A percentile compares a stretch with the other conserved stretches of the same genome.
Conservation (phyloP, 225 moss, liverwort and hornwort genomes). For the Sphagnum contortum region DNA sequence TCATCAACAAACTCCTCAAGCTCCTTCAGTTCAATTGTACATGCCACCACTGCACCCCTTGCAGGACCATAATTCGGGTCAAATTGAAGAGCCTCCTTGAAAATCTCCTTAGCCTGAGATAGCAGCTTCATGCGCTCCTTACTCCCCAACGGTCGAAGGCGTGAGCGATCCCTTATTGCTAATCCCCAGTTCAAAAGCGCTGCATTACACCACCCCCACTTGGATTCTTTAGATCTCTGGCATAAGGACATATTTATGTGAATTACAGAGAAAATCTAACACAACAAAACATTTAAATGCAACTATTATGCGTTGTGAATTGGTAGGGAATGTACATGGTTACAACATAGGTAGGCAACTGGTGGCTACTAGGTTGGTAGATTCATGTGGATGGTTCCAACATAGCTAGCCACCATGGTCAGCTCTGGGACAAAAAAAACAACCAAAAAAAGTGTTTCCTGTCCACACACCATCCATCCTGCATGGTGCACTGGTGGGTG, state of each 20-base stretch:
- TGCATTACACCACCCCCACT: conserved; percentile 16
- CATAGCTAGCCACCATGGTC: too few species aligned
- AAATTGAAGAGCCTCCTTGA: conserved; percentile 68
- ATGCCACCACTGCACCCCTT: conserved; percentile 72
- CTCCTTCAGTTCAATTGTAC: conserved; percentile 57
- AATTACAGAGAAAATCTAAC: not conserved
- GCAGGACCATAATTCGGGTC: conserved; percentile 78
- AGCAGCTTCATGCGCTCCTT: conserved; percentile 63
- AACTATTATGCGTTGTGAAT: too few species aligned
- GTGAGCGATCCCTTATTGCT: conserved; percentile 79
- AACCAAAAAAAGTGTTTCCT: too few species aligned
- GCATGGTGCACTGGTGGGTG: too few species aligned
- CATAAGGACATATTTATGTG: too few species aligned
- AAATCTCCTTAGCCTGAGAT: conserved; percentile 70
- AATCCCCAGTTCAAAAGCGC: conserved; percentile 89
- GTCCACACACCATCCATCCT: too few species aligned
- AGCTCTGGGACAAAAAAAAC: too few species aligned
- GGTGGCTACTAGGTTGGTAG: too few species aligned
- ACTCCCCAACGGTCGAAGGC: conserved; percentile 72
- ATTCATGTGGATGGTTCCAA: too few species aligned
- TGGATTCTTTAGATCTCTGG: not conserved
- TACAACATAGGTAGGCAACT: too few species aligned
- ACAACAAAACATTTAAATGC: not conserved
- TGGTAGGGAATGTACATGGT: too few species aligned
- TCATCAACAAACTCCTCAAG: conserved; percentile 42